A percentile compares a stretch with the other conserved stretches of the same genome.
Conservation (phyloP, 768 basidiomycete species). For the Phanerochaete sordida region DNA sequence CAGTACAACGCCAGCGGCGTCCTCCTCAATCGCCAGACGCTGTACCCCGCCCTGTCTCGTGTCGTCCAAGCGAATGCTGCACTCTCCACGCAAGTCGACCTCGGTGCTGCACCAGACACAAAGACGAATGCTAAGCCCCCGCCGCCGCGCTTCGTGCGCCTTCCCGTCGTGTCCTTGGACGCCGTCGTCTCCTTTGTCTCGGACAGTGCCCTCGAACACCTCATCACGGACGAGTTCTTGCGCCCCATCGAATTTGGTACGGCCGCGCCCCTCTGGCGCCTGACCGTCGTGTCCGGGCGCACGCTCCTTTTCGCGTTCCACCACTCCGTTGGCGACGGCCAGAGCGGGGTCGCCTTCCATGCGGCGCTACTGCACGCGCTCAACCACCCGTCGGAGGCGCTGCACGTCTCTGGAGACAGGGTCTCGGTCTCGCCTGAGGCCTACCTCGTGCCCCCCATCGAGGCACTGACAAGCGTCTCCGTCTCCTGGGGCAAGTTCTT, state of each 20-base stretch:
- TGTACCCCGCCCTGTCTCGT: not conserved
- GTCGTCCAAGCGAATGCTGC: not conserved
- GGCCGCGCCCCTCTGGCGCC: constrained; percentile 34
- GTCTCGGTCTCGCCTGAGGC: not conserved
- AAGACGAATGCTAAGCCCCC: not conserved
- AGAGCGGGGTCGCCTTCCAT: constrained; percentile 37
- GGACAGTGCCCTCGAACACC: not conserved
- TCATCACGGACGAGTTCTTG: not conserved
- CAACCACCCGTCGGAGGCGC: constrained; percentile 4
- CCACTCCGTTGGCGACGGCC: constrained; percentile 38
- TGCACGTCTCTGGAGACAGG: not conserved
- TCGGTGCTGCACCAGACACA: not conserved
- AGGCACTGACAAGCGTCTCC: constrained; percentile 6
- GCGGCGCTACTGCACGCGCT: constrained; percentile 29
- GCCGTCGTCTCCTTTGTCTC: not conserved
- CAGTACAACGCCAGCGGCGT: not conserved
- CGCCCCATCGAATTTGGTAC: constrained; percentile 22
- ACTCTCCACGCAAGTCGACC: not conserved
- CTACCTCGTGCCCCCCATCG: constrained; percentile 4
- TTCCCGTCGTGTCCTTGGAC: not conserved
- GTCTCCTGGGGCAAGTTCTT: constrained; percentile 1
- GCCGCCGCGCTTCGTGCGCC: not conserved
- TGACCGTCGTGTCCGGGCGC: constrained; percentile 29
- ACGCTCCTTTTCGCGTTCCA: constrained; percentile 34
- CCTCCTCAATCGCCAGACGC: constrained; percentile 2